Evolutionary conservation across 257 asterid species (phyloP).

Genomic region (Henckelia pumila): DNA sequence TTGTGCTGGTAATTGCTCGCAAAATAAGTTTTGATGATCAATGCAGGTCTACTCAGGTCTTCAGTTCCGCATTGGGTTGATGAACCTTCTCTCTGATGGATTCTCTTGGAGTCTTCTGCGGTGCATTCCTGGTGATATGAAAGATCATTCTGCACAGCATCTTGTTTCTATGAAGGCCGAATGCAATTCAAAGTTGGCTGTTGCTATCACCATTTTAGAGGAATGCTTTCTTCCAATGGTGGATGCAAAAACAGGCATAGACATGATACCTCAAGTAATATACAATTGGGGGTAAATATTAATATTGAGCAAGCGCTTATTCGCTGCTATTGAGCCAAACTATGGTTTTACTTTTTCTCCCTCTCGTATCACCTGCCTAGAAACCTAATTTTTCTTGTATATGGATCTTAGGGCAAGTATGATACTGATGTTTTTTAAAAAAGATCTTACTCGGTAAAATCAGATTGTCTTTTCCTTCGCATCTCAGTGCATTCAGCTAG

Average conservation of each 20-base stretch:
- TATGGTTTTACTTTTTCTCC: not conserved
- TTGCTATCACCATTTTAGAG: constrained; percentile 93
- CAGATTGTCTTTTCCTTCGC: constrained; percentile 13
- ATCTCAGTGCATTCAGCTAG: constrained; percentile 8
- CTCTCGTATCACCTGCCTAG: constrained; percentile 19
- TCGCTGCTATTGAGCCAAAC: constrained; percentile 8
- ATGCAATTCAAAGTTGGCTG: constrained; percentile 95
- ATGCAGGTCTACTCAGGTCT: constrained; percentile 77
- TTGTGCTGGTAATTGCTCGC: not conserved
- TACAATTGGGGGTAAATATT: constrained; percentile 90
- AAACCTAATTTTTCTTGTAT: constrained; percentile 11
- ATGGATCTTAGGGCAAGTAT: constrained; percentile 12
- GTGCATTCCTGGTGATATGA: constrained; percentile 78
- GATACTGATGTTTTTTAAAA: not conserved
- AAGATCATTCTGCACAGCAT: constrained; percentile 56
- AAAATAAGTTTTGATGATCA: constrained; percentile 10
- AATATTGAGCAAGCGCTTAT: constrained; percentile 19
- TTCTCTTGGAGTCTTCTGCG: constrained; percentile 81
- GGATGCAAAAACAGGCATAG: constrained; percentile 88
- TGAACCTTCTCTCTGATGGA: constrained; percentile 60
- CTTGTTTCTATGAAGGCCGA: constrained; percentile 77
- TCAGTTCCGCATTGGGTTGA: constrained; percentile 63
- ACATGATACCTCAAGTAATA: constrained; percentile 96
- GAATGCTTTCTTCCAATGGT: constrained; percentile 99
- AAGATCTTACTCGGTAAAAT: not conserved